Evolutionary conservation across 2,329 filamentous ascomycete genomes (phyloP).

Genomic region (Curvularia lunata): DNA sequence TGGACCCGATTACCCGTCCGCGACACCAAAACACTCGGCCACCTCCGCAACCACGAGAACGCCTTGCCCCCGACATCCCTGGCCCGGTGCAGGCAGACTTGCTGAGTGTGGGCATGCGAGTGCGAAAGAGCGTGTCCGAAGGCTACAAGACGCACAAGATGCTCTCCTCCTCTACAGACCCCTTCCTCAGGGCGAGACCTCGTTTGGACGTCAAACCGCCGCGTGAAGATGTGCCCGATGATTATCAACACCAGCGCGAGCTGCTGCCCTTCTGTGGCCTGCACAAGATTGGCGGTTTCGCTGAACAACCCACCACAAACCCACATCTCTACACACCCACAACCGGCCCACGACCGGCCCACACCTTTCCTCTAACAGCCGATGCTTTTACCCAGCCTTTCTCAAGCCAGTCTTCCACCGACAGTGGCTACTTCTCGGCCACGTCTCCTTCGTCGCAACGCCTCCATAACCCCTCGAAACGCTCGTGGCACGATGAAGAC

Average conservation of each 20-base stretch:
- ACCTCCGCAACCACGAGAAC: constrained; percentile 19
- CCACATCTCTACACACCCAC: constrained; percentile 44
- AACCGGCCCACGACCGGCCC: constrained; percentile 36
- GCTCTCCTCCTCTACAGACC: constrained; percentile 31
- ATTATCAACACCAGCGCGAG: constrained; percentile 58
- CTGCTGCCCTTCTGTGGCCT: constrained; percentile 82
- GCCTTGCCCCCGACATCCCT: constrained; percentile 62
- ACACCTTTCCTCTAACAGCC: constrained; percentile 40
- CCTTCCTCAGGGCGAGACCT: constrained; percentile 33
- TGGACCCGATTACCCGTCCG: constrained; percentile 35
- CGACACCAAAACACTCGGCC: constrained; percentile 25
- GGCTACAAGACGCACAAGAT: constrained; percentile 81
- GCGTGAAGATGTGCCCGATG: constrained; percentile 29
- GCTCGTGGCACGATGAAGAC: constrained; percentile 52
- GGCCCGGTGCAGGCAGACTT: constrained; percentile 77
- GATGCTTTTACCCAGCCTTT: constrained; percentile 46
- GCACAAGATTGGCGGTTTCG: constrained; percentile 73
- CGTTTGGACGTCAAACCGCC: constrained; percentile 33
- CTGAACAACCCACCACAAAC: constrained; percentile 60
- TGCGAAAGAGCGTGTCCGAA: constrained; percentile 90
- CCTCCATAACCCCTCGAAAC: constrained; percentile 49
- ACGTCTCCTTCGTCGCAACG: constrained; percentile 19
- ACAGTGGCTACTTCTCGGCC: constrained; percentile 37
- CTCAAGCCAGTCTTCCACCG: constrained; percentile 36
- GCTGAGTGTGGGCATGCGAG: constrained; percentile 90